Evolutionary conservation across 371 early-diverging fungal species (phyloP).

Genomic region (Actinomortierella ambigua): DNA sequence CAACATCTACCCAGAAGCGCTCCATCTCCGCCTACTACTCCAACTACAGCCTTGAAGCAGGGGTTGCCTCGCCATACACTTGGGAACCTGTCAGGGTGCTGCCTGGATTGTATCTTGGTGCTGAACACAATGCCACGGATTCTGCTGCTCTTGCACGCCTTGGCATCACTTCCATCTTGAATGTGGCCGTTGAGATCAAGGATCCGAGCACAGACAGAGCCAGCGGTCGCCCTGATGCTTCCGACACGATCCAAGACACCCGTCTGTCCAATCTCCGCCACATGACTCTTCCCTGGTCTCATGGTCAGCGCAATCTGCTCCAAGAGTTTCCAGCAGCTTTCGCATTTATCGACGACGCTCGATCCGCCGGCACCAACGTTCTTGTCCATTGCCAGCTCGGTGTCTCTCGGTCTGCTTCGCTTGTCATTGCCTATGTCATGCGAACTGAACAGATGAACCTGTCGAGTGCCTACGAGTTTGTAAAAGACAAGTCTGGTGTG

Average conservation of each 20-base stretch:
- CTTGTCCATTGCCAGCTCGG: conserved; percentile 92
- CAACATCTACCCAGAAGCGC: conserved; percentile 8
- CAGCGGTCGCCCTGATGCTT: conserved; percentile 6
- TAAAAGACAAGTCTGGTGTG: conserved; percentile 69
- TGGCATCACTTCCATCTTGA: conserved; percentile 64
- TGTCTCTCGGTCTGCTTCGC: conserved; percentile 85
- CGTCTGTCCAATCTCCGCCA: conserved; percentile 46
- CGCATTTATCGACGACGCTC: conserved; percentile 71
- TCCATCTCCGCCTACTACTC: conserved; percentile 43
- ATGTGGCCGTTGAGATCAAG: conserved; percentile 74
- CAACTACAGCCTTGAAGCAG: conserved; percentile 38
- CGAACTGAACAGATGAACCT: conserved; percentile 60
- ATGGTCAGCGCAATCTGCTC: conserved; percentile 72
- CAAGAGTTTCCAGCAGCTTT: conserved; percentile 72
- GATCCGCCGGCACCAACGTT: conserved; percentile 59
- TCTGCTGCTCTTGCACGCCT: conserved; percentile 43
- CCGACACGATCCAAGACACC: conserved; percentile 7
- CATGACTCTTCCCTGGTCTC: conserved; percentile 79
- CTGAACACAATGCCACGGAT: conserved; percentile 59
- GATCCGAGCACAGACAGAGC: background rate
- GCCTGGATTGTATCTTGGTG: conserved; percentile 74
- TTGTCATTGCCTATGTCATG: conserved; percentile 92
- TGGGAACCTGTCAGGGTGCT: conserved; percentile 66
- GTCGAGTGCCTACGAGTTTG: conserved; percentile 79
- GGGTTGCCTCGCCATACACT: conserved; percentile 40